phyloP scores from a whole-genome alignment of 495 filamentous ascomycete genomes.

The Penicillium mononematosum region DNA sequence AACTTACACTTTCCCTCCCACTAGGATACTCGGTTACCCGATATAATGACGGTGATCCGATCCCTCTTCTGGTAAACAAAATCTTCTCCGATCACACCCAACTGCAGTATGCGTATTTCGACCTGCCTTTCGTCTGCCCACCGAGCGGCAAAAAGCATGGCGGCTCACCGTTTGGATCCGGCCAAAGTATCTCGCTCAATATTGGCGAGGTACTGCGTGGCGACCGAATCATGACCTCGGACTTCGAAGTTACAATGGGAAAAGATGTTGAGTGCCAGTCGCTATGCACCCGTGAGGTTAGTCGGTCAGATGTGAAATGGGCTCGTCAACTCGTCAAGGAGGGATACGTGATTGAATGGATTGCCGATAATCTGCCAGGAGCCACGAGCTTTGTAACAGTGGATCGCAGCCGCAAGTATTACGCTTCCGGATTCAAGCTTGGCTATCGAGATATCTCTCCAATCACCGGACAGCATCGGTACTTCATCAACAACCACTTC shows the following conservation, averaged over 20 bases:
- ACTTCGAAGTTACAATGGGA: slow-evolving; percentile 81
- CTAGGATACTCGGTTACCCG: slow-evolving; percentile 74
- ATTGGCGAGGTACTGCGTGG: slow-evolving; percentile 91
- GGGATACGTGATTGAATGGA: slow-evolving; percentile 93
- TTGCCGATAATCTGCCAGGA: slow-evolving; percentile 91
- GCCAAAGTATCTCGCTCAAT: slow-evolving; percentile 80
- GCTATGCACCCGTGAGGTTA: slow-evolving; percentile 69
- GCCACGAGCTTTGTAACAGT: slow-evolving; percentile 91
- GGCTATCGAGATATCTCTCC: slow-evolving; percentile 71
- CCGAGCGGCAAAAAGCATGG: slow-evolving; percentile 68
- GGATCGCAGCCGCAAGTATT: slow-evolving; percentile 86
- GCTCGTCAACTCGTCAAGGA: slow-evolving; percentile 73
- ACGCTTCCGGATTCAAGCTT: slow-evolving; percentile 92
- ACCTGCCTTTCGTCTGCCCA: slow-evolving; percentile 88
- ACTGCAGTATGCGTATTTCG: slow-evolving; percentile 90
- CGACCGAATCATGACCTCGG: slow-evolving; percentile 85
- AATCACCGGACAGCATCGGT: slow-evolving; percentile 59
- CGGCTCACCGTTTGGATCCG: slow-evolving; percentile 71
- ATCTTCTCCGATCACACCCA: slow-evolving; percentile 91
- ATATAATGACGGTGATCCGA: slow-evolving; percentile 75
- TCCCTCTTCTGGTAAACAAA: slow-evolving; percentile 92
- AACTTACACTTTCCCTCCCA: slow-evolving; percentile 19
- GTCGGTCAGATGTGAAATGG: slow-evolving; percentile 63
- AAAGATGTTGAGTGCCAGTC: slow-evolving; percentile 73
- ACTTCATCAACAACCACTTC: slow-evolving; percentile 88